phyloP scores from a whole-genome alignment of 139 green algal species.

The Zygnema cylindricum region DNA sequence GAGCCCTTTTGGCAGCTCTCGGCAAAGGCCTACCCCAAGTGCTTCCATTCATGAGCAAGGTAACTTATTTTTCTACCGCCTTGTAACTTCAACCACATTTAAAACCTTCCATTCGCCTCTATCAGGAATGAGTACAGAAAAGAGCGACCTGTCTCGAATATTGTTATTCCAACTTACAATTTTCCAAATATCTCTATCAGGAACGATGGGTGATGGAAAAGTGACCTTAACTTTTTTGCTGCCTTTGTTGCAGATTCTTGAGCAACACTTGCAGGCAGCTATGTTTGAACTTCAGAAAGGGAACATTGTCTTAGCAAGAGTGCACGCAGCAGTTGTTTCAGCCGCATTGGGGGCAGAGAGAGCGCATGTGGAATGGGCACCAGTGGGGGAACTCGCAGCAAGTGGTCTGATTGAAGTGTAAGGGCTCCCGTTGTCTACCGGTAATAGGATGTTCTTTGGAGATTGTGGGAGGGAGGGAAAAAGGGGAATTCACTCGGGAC shows the following conservation, averaged over 20 bases:
- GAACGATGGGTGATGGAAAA: too few relatives aligned
- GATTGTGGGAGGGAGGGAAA: background rate
- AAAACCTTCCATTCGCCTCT: too few relatives aligned
- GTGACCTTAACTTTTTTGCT: background rate
- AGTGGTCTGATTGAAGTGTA: background rate
- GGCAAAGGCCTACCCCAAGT: background rate
- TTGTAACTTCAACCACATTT: too few relatives aligned
- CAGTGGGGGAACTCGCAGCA: background rate
- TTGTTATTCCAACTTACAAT: too few relatives aligned
- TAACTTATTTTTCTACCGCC: background rate
- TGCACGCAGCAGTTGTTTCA: background rate
- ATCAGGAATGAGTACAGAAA: too few relatives aligned
- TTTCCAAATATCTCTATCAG: too few relatives aligned
- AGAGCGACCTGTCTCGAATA: too few relatives aligned
- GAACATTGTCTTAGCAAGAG: background rate
- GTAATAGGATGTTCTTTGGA: background rate
- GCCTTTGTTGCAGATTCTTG: conserved; percentile 3
- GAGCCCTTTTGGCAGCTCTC: background rate
- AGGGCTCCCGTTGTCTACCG: background rate
- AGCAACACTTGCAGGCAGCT: background rate
- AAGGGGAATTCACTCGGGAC: too few relatives aligned
- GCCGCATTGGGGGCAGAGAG: conserved; percentile 9
- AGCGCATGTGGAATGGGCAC: conserved; percentile 6
- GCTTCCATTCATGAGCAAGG: background rate
- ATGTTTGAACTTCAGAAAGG: background rate